Conservation (phyloP, 345 rosid genomes). For the Citrus glauca region DNA sequence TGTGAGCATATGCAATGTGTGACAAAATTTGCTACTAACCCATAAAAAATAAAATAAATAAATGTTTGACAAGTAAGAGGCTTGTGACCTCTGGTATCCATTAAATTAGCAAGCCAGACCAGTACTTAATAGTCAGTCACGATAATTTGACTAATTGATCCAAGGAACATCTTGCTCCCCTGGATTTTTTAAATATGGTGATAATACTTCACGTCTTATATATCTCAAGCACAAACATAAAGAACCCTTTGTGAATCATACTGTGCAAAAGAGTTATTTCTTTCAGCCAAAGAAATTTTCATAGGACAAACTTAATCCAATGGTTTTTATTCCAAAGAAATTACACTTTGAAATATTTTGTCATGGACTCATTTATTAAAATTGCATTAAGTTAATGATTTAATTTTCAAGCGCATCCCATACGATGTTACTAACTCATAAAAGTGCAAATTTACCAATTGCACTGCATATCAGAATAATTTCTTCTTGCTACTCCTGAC, state of each 20-base stretch:
- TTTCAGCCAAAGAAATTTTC: background rate
- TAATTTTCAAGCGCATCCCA: background rate
- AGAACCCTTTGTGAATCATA: background rate
- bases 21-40: background rate
- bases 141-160: background rate
- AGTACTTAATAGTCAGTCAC: background rate
- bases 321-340: background rate
- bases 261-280: background rate
- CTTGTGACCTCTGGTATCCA: background rate
- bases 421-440: background rate
- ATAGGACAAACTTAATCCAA: background rate
- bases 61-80: background rate
- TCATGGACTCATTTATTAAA: background rate
- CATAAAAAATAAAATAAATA: no score
- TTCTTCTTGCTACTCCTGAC: background rate
- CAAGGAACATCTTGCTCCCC: background rate
- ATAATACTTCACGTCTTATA: background rate
- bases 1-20: background rate
- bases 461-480: background rate
- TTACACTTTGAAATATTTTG: background rate
- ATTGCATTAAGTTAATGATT: background rate
- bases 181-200: background rate
- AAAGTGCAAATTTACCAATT: background rate
- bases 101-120: background rate
- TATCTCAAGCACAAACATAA: background rate